Percentiles rank a stretch among this genome's conserved stretches.
These are phyloP conservation scores for Mollisia scopiformis DNA, from an alignment of 2,329 filamentous ascomycete species.

Conservation along the genomic window DNA sequence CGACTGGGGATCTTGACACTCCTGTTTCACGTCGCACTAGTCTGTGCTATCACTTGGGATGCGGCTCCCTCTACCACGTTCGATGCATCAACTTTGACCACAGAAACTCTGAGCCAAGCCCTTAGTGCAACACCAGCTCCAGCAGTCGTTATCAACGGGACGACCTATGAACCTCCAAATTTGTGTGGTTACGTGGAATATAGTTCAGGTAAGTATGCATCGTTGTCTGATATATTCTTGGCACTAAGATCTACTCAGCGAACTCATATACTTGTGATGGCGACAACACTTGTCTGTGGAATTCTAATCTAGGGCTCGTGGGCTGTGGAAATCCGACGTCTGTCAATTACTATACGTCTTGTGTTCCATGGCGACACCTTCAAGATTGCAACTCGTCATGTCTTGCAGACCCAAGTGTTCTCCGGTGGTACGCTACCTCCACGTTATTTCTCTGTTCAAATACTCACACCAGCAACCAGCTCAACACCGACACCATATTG, in stretches of 20 bases:
- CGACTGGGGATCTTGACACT: conserved; percentile 1
- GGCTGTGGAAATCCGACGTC: conserved; percentile 19
- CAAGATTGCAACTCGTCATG: conserved; percentile 13
- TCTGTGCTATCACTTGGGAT: background rate
- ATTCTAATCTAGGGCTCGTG: conserved; percentile 15
- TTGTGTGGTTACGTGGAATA: conserved; percentile 15
- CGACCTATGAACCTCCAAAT: background rate
- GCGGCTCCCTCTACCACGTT: background rate
- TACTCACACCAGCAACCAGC: background rate
- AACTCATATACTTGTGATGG: conserved; percentile 20
- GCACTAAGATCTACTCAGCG: conserved; percentile 3
- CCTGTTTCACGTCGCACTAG: background rate
- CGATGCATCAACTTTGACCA: background rate
- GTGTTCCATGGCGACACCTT: conserved; percentile 16
- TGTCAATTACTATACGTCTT: conserved; percentile 20
- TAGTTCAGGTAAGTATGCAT: conserved; percentile 1
- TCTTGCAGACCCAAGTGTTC: conserved; percentile 17
- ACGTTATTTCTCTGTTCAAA: background rate
- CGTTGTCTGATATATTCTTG: background rate
- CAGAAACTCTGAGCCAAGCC: background rate
- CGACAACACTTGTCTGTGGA: conserved; percentile 22
- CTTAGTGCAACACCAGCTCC: background rate
- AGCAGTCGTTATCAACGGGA: background rate
- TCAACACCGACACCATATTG: conserved; percentile 8
- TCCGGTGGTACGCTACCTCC: conserved; percentile 12